phyloP scores from a whole-genome alignment of 2,329 filamentous ascomycete genomes.

The Sporothrix humicola region DNA sequence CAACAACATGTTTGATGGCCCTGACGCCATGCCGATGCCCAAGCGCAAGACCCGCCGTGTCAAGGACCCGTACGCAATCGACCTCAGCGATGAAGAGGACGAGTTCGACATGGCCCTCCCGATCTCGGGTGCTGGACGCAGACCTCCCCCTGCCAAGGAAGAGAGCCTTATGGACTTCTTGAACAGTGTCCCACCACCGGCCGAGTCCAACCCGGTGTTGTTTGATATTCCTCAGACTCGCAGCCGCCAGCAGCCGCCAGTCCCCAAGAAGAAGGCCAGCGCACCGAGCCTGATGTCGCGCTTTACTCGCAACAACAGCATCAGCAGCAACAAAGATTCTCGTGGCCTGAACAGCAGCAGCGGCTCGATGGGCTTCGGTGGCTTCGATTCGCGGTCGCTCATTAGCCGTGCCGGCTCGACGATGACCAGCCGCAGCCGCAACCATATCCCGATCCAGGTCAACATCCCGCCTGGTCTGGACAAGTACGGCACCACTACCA shows the following conservation, averaged over 20 bases:
- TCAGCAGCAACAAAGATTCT: conserved; percentile 40
- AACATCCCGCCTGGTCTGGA: conserved; percentile 55
- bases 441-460: conserved; percentile 61
- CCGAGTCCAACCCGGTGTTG: conserved; percentile 50
- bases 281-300: conserved; percentile 66
- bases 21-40: conserved; percentile 60
- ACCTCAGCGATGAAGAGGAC: conserved; percentile 72
- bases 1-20: conserved; percentile 53
- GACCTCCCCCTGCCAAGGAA: conserved; percentile 56
- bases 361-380: conserved; percentile 14
- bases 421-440: conserved; percentile 40
- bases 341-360: conserved; percentile 34
- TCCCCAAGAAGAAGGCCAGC: conserved; percentile 68
- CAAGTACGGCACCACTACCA: conserved; percentile 42
- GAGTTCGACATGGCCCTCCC: conserved; percentile 45
- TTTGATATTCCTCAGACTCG: conserved; percentile 46
- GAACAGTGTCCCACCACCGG: conserved; percentile 70
- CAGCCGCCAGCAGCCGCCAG: conserved; percentile 42
- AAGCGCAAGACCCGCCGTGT: conserved; percentile 77
- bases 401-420: conserved; percentile 49
- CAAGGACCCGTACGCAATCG: conserved; percentile 92
- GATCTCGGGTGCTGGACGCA: conserved; percentile 45
- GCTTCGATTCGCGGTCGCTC: conserved; percentile 47
- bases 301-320: conserved; percentile 49
- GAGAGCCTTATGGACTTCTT: conserved; percentile 78